Percentiles rank a stretch among this genome's conserved stretches.
phyloP scores from a whole-genome alignment of 163 green algal species.

The Chlorella variabilis region DNA sequence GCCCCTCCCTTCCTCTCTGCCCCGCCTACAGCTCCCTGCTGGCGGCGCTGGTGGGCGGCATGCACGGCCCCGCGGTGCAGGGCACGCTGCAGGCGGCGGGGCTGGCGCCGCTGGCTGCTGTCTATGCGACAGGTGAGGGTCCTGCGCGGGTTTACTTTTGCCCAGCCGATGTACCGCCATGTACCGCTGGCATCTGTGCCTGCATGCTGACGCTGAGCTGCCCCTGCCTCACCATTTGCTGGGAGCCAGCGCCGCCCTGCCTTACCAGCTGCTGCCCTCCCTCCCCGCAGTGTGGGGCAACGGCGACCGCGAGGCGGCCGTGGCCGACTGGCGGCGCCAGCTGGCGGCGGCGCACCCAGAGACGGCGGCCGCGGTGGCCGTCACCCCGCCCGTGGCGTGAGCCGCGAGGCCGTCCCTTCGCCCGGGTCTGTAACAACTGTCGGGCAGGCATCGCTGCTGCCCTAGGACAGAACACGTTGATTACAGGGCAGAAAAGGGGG shows the following conservation, averaged over 20 bases:
- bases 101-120: conserved; percentile 31
- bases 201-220: no score
- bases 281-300: conserved; percentile 38
- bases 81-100: conserved; percentile 41
- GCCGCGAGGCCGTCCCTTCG: no score
- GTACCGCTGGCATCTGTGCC: no score
- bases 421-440: no score
- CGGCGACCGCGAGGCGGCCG: conserved; percentile 19
- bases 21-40: conserved; percentile 34
- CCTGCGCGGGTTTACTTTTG: no score
- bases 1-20: neutral
- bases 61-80: conserved; percentile 31
- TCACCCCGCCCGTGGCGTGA: conserved; percentile 5
- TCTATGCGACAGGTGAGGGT: conserved; percentile 17
- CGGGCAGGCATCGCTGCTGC: no score
- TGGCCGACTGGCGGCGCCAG: conserved; percentile 39
- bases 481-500: no score
- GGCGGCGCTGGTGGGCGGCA: conserved; percentile 47
- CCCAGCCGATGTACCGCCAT: no score
- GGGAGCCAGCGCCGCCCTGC: no score
- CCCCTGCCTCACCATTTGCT: no score
- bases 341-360: conserved; percentile 28
- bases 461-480: no score
- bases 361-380: neutral
- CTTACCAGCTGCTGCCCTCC: no score